These are phyloP conservation scores for Phoenix dactylifera DNA, from an alignment of 176 grass and related monocot species.

Conservation along the genomic window DNA sequence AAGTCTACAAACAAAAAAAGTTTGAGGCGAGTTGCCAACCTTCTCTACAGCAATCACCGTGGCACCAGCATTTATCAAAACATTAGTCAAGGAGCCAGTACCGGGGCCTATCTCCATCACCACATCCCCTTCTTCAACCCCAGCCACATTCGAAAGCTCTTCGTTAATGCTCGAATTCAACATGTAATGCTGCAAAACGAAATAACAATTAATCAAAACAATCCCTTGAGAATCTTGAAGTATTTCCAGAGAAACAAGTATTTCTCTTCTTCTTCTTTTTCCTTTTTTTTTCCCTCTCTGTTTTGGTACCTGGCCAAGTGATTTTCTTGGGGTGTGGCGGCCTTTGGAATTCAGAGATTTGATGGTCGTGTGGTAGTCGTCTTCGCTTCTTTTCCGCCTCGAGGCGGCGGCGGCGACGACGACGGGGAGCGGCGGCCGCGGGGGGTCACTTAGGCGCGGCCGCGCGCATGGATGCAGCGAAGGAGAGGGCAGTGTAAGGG, in stretches of 20 bases:
- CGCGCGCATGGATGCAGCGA: background rate
- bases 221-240: background rate
- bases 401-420: background rate
- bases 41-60: constrained; percentile 78
- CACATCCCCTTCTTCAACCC: constrained; percentile 61
- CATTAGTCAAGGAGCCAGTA: constrained; percentile 68
- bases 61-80: constrained; percentile 53
- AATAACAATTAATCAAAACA: background rate
- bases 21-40: constrained; percentile 19
- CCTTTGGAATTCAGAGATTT: constrained; percentile 74
- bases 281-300: no score
- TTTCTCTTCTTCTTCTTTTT: background rate
- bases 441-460: background rate
- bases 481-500: constrained; percentile 20
- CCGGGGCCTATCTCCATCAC: constrained; percentile 92
- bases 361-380: constrained; percentile 75
- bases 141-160: constrained; percentile 45
- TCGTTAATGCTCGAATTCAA: constrained; percentile 68
- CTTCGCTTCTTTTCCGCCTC: constrained; percentile 1
- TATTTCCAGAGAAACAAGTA: background rate
- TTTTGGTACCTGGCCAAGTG: constrained; percentile 59
- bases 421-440: constrained; percentile 4
- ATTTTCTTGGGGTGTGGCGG: constrained; percentile 68
- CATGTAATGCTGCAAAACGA: constrained; percentile 65
- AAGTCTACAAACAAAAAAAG: no score